Conservation (phyloP, 2,329 filamentous ascomycete genomes). For the Penicillium psychrosexuale region DNA sequence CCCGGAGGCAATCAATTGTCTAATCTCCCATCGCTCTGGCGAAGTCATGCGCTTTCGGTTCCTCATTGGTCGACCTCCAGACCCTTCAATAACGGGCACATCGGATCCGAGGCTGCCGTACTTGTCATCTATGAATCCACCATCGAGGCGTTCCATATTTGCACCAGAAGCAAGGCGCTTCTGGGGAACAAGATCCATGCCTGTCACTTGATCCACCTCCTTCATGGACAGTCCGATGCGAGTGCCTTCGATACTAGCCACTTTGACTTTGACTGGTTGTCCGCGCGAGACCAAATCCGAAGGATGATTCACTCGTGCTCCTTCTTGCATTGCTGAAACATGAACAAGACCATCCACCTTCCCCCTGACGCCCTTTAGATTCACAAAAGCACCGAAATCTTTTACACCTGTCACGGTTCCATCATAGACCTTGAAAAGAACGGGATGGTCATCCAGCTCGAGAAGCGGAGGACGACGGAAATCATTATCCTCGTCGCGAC, state of each 20-base stretch:
- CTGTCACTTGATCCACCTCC: slow-evolving; percentile 87
- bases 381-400: slow-evolving; percentile 94
- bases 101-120: slow-evolving; percentile 53
- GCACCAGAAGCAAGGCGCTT: slow-evolving; percentile 80
- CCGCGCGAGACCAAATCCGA: slow-evolving; percentile 78
- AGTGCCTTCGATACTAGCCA: slow-evolving; percentile 77
- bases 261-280: slow-evolving; percentile 88
- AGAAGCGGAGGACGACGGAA: slow-evolving; percentile 65
- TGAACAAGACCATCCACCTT: slow-evolving; percentile 93
- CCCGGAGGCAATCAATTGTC: slow-evolving; percentile 92
- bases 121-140: slow-evolving; percentile 52
- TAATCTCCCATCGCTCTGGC: slow-evolving; percentile 95
- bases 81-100: slow-evolving; percentile 64
- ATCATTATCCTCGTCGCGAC: slow-evolving; percentile 36
- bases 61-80: slow-evolving; percentile 53
- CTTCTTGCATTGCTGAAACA: slow-evolving; percentile 81
- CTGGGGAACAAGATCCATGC: slow-evolving; percentile 76
- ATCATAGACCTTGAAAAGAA: slow-evolving; percentile 83
- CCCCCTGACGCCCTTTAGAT: slow-evolving; percentile 78
- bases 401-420: slow-evolving; percentile 89
- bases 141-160: slow-evolving; percentile 79
- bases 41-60: slow-evolving; percentile 93
- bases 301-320: slow-evolving; percentile 84
- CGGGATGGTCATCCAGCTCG: slow-evolving; percentile 76
- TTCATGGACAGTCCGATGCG: slow-evolving; percentile 93